Evolutionary conservation across 108 stramenopile species (phyloP).

Genomic region (Craspedostauros australis): DNA sequence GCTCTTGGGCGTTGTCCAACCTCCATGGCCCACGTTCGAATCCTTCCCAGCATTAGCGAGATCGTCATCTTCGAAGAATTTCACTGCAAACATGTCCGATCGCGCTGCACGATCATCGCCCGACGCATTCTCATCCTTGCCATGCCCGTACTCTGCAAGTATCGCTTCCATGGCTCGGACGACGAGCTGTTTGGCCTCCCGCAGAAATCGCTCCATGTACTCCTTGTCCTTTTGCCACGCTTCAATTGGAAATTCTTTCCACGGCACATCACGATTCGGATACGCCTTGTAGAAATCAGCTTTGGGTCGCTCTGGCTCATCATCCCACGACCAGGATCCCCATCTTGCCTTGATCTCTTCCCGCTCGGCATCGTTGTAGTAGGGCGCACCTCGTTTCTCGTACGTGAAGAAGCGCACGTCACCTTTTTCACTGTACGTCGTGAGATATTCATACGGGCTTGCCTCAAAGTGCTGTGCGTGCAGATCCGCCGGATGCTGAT

Average conservation of each 20-base stretch:
- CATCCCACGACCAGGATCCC: constrained; percentile 26
- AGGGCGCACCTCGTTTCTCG: constrained; percentile 13
- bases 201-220: constrained; percentile 50
- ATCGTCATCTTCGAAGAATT: constrained; percentile 10
- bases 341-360: constrained; percentile 18
- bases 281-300: constrained; percentile 25
- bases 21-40: constrained; percentile 13
- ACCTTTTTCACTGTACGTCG: no score
- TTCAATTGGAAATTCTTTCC: constrained; percentile 24
- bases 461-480: no score
- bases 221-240: constrained; percentile 66
- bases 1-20: constrained; percentile 49
- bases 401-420: no score
- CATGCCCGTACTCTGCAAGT: constrained; percentile 58
- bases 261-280: constrained; percentile 48
- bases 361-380: constrained; percentile 6
- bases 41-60: neutral
- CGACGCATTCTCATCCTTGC: neutral
- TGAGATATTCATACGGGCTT: no score
- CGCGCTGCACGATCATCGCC: no score
- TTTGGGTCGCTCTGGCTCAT: constrained; percentile 11
- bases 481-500: no score
- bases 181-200: constrained; percentile 51
- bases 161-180: constrained; percentile 60
- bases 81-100: constrained; percentile 14